Percentiles rank a stretch among this genome's conserved stretches.
Evolutionary conservation across 2,329 filamentous ascomycete species (phyloP).

Genomic region (Aplosporella prunicola): DNA sequence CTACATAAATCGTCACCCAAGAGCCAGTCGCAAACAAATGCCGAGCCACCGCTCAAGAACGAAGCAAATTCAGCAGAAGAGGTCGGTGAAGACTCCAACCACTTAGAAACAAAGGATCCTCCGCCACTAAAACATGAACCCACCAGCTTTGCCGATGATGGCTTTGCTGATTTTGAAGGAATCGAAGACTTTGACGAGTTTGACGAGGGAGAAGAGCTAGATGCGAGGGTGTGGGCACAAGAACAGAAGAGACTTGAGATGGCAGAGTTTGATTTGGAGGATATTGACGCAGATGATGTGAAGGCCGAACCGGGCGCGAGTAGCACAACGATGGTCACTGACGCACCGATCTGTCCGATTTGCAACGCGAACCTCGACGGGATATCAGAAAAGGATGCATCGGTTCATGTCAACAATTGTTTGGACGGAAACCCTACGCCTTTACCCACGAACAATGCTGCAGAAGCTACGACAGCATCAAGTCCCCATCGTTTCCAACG

Average conservation of each 20-base stretch:
- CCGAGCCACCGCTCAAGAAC: background rate
- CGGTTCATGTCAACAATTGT: conserved; percentile 84
- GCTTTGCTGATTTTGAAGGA: conserved; percentile 40
- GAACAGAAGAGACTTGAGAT: conserved; percentile 51
- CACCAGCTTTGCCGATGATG: conserved; percentile 37
- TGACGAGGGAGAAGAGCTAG: conserved; percentile 47
- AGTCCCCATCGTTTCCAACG: conserved; percentile 59
- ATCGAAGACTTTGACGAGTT: conserved; percentile 47
- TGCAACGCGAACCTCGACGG: conserved; percentile 58
- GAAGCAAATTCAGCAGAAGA: background rate
- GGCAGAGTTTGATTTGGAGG: conserved; percentile 39
- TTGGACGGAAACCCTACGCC: conserved; percentile 70
- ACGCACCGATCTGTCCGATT: conserved; percentile 57
- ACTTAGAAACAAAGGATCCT: background rate
- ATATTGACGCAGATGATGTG: conserved; percentile 32
- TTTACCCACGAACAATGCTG: conserved; percentile 36
- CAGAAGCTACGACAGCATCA: no score
- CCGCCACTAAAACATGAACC: conserved; percentile 37
- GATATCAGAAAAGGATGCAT: conserved; percentile 52
- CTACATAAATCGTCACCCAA: background rate
- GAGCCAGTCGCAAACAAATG: background rate
- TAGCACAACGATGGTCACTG: conserved; percentile 8
- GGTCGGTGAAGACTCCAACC: conserved; percentile 3
- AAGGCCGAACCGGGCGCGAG: conserved; percentile 9
- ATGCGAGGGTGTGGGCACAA: conserved; percentile 57